Conservation (phyloP, 75 land plant species). For the Cunninghamia lanceolata region DNA sequence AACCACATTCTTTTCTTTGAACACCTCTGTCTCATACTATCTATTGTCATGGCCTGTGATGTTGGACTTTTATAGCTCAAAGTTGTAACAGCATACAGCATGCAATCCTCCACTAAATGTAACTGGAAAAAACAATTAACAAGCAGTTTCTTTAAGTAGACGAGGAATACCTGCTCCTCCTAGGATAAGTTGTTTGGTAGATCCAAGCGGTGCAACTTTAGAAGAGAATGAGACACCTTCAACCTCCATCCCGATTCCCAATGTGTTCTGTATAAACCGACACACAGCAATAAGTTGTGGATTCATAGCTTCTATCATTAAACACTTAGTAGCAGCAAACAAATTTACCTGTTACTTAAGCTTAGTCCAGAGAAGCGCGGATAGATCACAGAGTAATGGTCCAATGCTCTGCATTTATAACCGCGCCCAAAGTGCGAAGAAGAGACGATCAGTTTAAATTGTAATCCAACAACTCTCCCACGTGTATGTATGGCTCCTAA, state of each 20-base stretch:
- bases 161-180: slow-evolving; percentile 56
- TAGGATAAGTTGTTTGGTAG: slow-evolving; percentile 34
- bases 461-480: background rate
- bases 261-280: background rate
- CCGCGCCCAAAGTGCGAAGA: background rate
- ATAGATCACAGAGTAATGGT: background rate
- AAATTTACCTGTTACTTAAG: background rate
- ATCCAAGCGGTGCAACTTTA: slow-evolving; percentile 32
- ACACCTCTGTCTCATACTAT: too few species aligned
- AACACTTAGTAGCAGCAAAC: background rate
- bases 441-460: background rate
- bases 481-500: background rate
- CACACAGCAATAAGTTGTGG: background rate
- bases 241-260: slow-evolving; percentile 14
- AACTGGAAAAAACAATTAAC: background rate
- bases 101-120: background rate
- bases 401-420: too few species aligned
- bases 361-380: background rate
- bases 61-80: too few species aligned
- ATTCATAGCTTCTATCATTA: too few species aligned
- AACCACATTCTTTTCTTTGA: too few species aligned
- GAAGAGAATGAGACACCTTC: slow-evolving; percentile 41
- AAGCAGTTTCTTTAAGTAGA: background rate
- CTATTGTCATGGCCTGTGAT: too few species aligned
- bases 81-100: too few species aligned